These are phyloP conservation scores for Endoconidiophora laricicola DNA, from an alignment of 2,329 filamentous ascomycete species.

Conservation along the genomic window DNA sequence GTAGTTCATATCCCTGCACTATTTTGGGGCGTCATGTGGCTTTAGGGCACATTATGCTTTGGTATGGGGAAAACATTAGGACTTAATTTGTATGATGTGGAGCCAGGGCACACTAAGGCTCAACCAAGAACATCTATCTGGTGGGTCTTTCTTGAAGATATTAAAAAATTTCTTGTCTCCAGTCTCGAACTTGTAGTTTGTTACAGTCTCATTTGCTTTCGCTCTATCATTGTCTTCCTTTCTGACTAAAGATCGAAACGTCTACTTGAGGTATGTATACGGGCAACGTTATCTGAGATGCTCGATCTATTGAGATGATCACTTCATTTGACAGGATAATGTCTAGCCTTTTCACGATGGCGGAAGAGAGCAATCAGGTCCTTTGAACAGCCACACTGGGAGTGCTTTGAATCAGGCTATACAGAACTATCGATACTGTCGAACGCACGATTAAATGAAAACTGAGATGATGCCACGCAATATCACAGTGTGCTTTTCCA, in stretches of 20 bases:
- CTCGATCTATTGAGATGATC: slow-evolving; percentile 14
- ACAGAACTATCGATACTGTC: too few relatives aligned
- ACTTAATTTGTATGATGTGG: not conserved
- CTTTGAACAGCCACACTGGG: slow-evolving; percentile 17
- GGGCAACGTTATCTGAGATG: not conserved
- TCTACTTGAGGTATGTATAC: slow-evolving; percentile 13
- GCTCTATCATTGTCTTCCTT: slow-evolving; percentile 7
- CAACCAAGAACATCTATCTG: not conserved
- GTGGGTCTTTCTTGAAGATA: slow-evolving; percentile 8
- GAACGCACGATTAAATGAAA: too few relatives aligned
- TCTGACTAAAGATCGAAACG: slow-evolving; percentile 9
- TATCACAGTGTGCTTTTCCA: not conserved
- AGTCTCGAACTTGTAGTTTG: not conserved
- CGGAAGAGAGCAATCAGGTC: slow-evolving; percentile 44
- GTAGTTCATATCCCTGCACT: not conserved
- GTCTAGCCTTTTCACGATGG: slow-evolving; percentile 32
- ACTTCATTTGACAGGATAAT: slow-evolving; percentile 10
- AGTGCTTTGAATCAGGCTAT: too few relatives aligned
- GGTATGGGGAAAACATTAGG: too few relatives aligned
- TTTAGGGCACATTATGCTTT: slow-evolving; percentile 5
- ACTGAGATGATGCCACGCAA: too few relatives aligned
- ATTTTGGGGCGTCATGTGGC: slow-evolving; percentile 5
- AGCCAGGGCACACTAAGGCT: slow-evolving; percentile 22
- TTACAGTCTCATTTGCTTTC: slow-evolving; percentile 10
- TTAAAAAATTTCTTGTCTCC: slow-evolving; percentile 5